phyloP scores from a whole-genome alignment of 257 asterid species.

The Plectranthus barbatus region DNA sequence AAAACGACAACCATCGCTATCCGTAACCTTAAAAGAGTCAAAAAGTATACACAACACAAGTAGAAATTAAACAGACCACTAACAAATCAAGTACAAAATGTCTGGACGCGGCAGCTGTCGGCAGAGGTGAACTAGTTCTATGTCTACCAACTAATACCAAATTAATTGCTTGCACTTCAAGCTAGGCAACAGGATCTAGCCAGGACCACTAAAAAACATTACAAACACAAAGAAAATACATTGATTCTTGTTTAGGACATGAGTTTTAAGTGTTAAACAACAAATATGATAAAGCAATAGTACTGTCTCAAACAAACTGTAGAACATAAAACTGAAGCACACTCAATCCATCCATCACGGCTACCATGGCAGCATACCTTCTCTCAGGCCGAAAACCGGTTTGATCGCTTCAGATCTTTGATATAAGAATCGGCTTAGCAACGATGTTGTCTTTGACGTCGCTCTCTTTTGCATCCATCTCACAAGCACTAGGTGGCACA shows the following conservation, averaged over 20 bases:
- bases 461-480: slow-evolving; percentile 56
- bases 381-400: neutral
- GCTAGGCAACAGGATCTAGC: too few relatives aligned
- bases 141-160: too few relatives aligned
- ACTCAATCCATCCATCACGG: neutral
- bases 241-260: neutral
- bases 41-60: too few relatives aligned
- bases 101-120: too few relatives aligned
- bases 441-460: slow-evolving; percentile 50
- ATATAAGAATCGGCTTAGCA: slow-evolving; percentile 40
- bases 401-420: slow-evolving; percentile 44
- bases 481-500: slow-evolving; percentile 70
- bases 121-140: too few relatives aligned
- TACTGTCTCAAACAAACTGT: slow-evolving; percentile 2
- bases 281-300: neutral
- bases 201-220: too few relatives aligned
- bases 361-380: neutral
- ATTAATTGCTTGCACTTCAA: too few relatives aligned
- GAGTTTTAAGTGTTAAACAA: neutral
- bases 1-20: too few relatives aligned
- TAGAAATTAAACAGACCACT: too few relatives aligned
- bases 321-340: neutral
- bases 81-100: too few relatives aligned
- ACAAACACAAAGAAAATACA: neutral
- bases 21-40: too few relatives aligned